These are phyloP conservation scores for Candida pseudofarinosa DNA, from an alignment of 805 yeast species.

Conservation along the genomic window DNA sequence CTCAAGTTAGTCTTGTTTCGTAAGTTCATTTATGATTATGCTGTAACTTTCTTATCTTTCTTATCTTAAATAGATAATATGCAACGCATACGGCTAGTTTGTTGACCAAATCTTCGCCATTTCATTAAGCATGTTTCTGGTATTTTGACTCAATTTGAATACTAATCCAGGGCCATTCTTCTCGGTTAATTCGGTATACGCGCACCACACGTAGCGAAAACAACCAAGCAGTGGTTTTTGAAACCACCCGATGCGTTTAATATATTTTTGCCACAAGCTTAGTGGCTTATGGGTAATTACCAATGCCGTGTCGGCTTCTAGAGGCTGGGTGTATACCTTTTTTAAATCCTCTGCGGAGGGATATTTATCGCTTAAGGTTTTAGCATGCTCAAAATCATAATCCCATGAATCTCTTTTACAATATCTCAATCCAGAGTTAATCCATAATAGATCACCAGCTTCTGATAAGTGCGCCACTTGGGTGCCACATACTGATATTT, in stretches of 20 bases:
- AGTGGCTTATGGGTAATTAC: not conserved
- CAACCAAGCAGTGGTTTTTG: not conserved
- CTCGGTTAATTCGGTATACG: not conserved
- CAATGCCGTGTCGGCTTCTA: constrained; percentile 1
- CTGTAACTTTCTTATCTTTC: too few species aligned
- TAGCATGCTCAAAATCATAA: not conserved
- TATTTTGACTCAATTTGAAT: not conserved
- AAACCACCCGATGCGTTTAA: constrained; percentile 1
- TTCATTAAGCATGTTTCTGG: not conserved
- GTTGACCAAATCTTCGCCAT: not conserved
- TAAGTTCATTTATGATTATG: too few species aligned
- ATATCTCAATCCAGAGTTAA: constrained; percentile 23
- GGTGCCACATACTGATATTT: constrained; percentile 16
- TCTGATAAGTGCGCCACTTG: constrained; percentile 23
- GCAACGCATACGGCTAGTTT: not conserved
- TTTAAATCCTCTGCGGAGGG: not conserved
- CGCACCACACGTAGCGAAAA: constrained; percentile 3
- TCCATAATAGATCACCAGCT: constrained; percentile 20
- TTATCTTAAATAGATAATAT: too few species aligned
- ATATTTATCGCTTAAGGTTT: not conserved
- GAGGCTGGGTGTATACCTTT: not conserved
- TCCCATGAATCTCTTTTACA: constrained; percentile 17
- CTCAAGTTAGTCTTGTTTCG: too few species aligned
- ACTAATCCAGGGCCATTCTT: not conserved
- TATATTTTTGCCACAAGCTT: not conserved